Evolutionary conservation across 352 stramenopile genomes (phyloP).

Genomic region (Pythium grandisporangium): DNA sequence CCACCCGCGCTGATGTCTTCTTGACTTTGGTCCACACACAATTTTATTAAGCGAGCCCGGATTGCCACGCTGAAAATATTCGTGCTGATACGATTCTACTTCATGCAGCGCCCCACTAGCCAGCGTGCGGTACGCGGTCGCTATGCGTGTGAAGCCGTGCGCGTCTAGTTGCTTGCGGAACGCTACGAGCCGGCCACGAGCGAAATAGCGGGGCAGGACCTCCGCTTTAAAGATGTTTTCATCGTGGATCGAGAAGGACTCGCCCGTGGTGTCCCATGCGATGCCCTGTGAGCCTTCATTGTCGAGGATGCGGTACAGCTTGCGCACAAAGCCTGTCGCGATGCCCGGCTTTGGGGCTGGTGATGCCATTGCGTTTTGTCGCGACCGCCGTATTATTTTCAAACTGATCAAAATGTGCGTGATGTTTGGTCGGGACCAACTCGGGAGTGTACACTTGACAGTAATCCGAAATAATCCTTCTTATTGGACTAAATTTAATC

Average conservation of each 20-base stretch:
- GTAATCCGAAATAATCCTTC: too few species aligned
- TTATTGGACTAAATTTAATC: too few species aligned
- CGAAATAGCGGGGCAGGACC: slow-evolving; percentile 62
- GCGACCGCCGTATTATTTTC: too few species aligned
- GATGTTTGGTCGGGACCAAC: too few species aligned
- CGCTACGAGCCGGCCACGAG: slow-evolving; percentile 39
- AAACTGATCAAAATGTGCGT: too few species aligned
- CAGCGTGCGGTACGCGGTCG: background rate
- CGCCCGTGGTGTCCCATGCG: slow-evolving; percentile 36
- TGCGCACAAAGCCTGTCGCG: slow-evolving; percentile 60
- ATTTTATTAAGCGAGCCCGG: background rate
- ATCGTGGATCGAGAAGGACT: slow-evolving; percentile 47
- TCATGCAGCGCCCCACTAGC: slow-evolving; percentile 7
- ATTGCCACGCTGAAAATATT: background rate
- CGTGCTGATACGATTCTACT: background rate
- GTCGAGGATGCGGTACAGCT: slow-evolving; percentile 71
- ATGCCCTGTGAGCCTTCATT: slow-evolving; percentile 42
- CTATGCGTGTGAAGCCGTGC: slow-evolving; percentile 35
- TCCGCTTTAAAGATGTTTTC: slow-evolving; percentile 25
- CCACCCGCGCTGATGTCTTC: too few species aligned
- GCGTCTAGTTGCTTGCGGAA: slow-evolving; percentile 66
- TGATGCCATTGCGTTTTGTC: background rate
- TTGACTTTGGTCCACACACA: background rate
- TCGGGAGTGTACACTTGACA: too few species aligned
- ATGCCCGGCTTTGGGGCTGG: slow-evolving; percentile 19